Conservation (phyloP, 2,329 filamentous ascomycete species). For the Biscogniauxia marginata region DNA sequence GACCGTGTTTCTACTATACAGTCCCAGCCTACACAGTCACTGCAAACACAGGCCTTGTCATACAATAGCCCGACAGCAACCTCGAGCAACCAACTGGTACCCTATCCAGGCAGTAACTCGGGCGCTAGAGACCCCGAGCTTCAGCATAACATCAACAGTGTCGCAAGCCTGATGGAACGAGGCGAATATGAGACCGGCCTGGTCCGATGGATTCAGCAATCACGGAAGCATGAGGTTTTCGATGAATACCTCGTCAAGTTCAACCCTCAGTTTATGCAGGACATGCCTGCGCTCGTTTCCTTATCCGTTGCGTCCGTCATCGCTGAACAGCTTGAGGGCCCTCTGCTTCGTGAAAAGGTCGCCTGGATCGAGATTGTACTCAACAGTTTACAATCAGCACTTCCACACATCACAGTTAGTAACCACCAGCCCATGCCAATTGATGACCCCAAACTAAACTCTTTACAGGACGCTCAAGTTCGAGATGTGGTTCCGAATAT, state of each 20-base stretch:
- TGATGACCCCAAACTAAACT: conserved; percentile 28
- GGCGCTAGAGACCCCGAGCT: conserved; percentile 54
- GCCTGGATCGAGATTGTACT: conserved; percentile 61
- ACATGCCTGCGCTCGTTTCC: conserved; percentile 59
- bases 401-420: conserved; percentile 51
- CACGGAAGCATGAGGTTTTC: conserved; percentile 62
- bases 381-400: conserved; percentile 48
- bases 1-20: conserved; percentile 35
- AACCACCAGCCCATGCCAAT: conserved; percentile 5
- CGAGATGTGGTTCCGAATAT: conserved; percentile 57
- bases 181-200: conserved; percentile 62
- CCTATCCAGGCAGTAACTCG: conserved; percentile 41
- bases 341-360: conserved; percentile 54
- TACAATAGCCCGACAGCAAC: conserved; percentile 31
- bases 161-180: conserved; percentile 61
- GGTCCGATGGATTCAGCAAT: conserved; percentile 66
- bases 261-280: conserved; percentile 52
- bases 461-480: conserved; percentile 50
- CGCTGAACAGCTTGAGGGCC: conserved; percentile 55
- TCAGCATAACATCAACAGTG: conserved; percentile 52
- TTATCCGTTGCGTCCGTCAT: conserved; percentile 65
- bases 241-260: conserved; percentile 52
- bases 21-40: conserved; percentile 20
- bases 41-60: conserved; percentile 22
- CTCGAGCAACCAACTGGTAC: conserved; percentile 37